Evolutionary conservation across 2,329 filamentous ascomycete species (phyloP), one percentile per base, ranked within the genome.

Genomic region (Elsinoe ampelina): DNA sequence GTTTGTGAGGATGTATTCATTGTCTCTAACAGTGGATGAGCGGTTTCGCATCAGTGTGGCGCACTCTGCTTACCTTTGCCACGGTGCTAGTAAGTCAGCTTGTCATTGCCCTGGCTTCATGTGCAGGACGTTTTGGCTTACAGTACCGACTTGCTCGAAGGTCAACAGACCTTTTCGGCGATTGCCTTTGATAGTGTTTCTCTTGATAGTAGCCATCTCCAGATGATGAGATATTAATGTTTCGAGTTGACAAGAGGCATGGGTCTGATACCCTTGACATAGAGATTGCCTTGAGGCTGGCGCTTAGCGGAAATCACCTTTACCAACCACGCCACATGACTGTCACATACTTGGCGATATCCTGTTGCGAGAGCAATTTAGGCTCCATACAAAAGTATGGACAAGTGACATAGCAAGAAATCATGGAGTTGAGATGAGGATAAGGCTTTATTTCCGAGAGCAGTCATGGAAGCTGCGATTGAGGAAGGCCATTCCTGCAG

Each of bases 1-100:
- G 8, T 51, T 42, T 15, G 45, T 32, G 8, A 55, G 22, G 32
- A 60, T 52, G 22, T 34, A 58, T 8, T 32, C 30, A 36, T 60
- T 60, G 17, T 60, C 56, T 20, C 52, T 55, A 20, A 15, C 5
- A 10, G 19, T 20, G 17, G 3, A 22, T 42, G 36, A 34, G 19
- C 38, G 13, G 13, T 5, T 7, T 20, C 26, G 22, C 15, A n/a
- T 19, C 3, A 15, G 5, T 12, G 13, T 34, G 19, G 22, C 2
- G 8, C 22, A 34, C 17, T 22, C 12, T 26, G 5, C 35, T 11
- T 17, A 43, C 52, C 26, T 30, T 13, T 43, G 52, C 52, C 52
- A 55, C 42, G 38, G 36, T 19, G 36, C 52, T 55, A 34, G 26
- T 7, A 30, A 30, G 26, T 30, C 26, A 22, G 20, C 12, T 39